Evolutionary conservation across 148 eudicot genomes (phyloP).

Genomic region (Persicaria maculosa): DNA sequence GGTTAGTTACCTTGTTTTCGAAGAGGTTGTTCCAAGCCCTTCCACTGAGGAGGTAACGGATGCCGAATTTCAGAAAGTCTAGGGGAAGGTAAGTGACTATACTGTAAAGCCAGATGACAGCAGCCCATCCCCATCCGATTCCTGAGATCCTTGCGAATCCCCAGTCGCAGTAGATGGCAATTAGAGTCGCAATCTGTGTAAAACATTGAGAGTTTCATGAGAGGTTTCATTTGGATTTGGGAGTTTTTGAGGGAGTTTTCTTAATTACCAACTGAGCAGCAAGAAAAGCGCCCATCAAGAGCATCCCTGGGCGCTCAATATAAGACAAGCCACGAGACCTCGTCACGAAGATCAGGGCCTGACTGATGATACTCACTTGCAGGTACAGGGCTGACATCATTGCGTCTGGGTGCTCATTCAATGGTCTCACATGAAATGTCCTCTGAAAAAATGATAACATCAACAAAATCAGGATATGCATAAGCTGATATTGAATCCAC

Average conservation of each 20-base stretch:
- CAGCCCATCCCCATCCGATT: conserved; percentile 76
- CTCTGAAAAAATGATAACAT: conserved; percentile 19
- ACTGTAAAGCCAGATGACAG: conserved; percentile 55
- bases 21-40: conserved; percentile 54
- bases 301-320: conserved; percentile 50
- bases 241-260: background rate
- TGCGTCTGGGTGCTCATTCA: conserved; percentile 19
- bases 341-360: conserved; percentile 65
- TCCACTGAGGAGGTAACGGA: conserved; percentile 51
- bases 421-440: conserved; percentile 26
- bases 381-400: conserved; percentile 59
- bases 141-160: conserved; percentile 46
- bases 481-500: background rate
- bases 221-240: background rate
- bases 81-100: conserved; percentile 52
- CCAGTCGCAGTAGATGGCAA: conserved; percentile 55
- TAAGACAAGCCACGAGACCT: conserved; percentile 66
- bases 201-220: background rate
- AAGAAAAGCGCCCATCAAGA: conserved; percentile 43
- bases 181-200: conserved; percentile 50
- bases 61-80: conserved; percentile 47
- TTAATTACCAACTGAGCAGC: conserved; percentile 50
- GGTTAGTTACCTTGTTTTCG: conserved; percentile 38
- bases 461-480: background rate
- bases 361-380: conserved; percentile 67